Conservation (phyloP, 2,329 filamentous ascomycete species). For the Zasmidium citrigriseum region DNA sequence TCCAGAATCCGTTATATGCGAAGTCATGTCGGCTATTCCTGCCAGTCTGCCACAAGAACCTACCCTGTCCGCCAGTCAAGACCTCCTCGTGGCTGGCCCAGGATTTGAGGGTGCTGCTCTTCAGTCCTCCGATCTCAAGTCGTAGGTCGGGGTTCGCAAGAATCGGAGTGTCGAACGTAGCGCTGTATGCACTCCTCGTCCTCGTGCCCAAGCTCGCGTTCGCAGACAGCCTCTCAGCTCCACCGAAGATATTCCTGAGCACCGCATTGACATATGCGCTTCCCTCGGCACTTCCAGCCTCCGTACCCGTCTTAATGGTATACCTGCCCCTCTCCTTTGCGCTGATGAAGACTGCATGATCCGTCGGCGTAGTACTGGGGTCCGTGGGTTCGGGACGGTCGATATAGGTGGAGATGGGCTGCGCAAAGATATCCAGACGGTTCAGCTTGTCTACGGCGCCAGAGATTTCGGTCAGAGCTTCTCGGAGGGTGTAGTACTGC, state of each 20-base stretch:
- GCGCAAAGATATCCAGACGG: slow-evolving; percentile 84
- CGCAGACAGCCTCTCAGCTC: slow-evolving; percentile 83
- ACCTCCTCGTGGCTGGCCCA: slow-evolving; percentile 96
- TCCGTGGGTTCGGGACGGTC: slow-evolving; percentile 72
- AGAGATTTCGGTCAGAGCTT: slow-evolving; percentile 73
- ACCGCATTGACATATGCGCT: slow-evolving; percentile 87
- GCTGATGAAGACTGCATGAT: slow-evolving; percentile 77
- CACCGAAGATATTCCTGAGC: slow-evolving; percentile 90
- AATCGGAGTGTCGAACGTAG: slow-evolving; percentile 79
- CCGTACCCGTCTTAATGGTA: slow-evolving; percentile 89
- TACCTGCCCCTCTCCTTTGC: slow-evolving; percentile 79
- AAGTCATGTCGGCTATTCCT: slow-evolving; percentile 69
- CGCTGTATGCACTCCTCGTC: slow-evolving; percentile 88
- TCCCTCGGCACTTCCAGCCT: slow-evolving; percentile 89
- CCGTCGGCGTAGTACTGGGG: slow-evolving; percentile 69
- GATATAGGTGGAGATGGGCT: slow-evolving; percentile 78
- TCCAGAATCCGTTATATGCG: slow-evolving; percentile 79
- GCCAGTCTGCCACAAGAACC: slow-evolving; percentile 70
- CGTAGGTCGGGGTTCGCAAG: slow-evolving; percentile 80
- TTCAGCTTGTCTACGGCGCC: slow-evolving; percentile 72
- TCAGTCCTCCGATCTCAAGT: slow-evolving; percentile 76
- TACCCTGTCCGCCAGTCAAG: slow-evolving; percentile 73
- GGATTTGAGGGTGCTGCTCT: slow-evolving; percentile 79
- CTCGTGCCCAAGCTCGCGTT: slow-evolving; percentile 88
- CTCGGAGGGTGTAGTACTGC: slow-evolving; percentile 71